A percentile compares a stretch with the other conserved stretches of the same genome.
These are phyloP conservation scores for Monilinia polystroma DNA, from an alignment of 2,329 filamentous ascomycete species.

Conservation along the genomic window DNA sequence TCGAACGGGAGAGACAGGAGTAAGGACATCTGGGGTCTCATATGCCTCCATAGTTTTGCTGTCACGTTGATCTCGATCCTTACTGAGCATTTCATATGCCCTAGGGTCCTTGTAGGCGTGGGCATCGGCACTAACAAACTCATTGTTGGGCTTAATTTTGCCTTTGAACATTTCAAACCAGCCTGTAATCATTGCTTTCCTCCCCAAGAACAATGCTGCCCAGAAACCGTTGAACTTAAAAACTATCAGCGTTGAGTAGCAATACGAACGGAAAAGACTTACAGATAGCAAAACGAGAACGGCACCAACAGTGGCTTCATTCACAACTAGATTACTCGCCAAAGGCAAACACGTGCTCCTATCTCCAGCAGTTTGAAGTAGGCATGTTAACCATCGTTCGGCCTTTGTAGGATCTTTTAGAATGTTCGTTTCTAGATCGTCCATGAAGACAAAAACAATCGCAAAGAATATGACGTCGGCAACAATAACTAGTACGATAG, in stretches of 20 bases:
- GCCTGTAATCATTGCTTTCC: slow-evolving; percentile 79
- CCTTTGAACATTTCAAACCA: slow-evolving; percentile 68
- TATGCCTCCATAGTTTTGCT: slow-evolving; percentile 38
- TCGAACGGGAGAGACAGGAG: slow-evolving; percentile 34
- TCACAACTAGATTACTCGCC: slow-evolving; percentile 64
- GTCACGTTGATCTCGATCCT: slow-evolving; percentile 39
- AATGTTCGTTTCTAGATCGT: slow-evolving; percentile 54
- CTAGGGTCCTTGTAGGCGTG: slow-evolving; percentile 61
- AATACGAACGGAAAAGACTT: slow-evolving; percentile 42
- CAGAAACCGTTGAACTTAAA: slow-evolving; percentile 77
- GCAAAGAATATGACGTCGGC: slow-evolving; percentile 93
- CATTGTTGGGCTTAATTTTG: slow-evolving; percentile 57
- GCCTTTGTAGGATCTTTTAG: slow-evolving; percentile 48
- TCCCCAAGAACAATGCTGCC: slow-evolving; percentile 76
- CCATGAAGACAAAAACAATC: slow-evolving; percentile 83
- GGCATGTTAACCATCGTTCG: slow-evolving; percentile 68
- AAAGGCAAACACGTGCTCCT: slow-evolving; percentile 65
- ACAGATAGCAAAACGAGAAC: slow-evolving; percentile 81
- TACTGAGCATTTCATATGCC: slow-evolving; percentile 76
- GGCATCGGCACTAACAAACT: slow-evolving; percentile 85
- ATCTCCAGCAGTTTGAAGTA: slow-evolving; percentile 57
- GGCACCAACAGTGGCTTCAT: slow-evolving; percentile 73
- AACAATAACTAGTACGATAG: slow-evolving; percentile 85
- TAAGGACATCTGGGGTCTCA: slow-evolving; percentile 23
- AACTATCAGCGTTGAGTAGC: slow-evolving; percentile 1